Percentiles rank a stretch among this genome's conserved stretches.
phyloP scores from a whole-genome alignment of 1,284 basidiomycete genomes.

The Gomphus bonarii region DNA sequence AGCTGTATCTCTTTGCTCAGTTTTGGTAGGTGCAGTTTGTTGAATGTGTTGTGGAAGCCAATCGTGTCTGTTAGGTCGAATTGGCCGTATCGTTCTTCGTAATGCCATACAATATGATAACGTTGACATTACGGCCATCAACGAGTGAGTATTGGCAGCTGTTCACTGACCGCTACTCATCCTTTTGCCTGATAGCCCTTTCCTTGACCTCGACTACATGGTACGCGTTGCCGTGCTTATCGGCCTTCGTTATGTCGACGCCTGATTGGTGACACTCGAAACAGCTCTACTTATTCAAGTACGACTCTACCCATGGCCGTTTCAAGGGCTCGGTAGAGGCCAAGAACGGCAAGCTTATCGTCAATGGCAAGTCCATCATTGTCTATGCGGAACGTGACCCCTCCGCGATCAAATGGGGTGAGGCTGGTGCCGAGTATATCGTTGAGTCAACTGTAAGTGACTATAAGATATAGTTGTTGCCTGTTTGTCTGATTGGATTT shows the following conservation, averaged over 20 bases:
- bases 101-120: conserved; percentile 79
- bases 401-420: conserved; percentile 76
- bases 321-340: conserved; percentile 82
- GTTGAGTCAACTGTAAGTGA: conserved; percentile 83
- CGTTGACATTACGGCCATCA: conserved; percentile 79
- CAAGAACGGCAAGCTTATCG: conserved; percentile 85
- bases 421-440: conserved; percentile 82
- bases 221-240: conserved; percentile 28
- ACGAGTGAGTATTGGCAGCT: conserved; percentile 55
- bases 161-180: background rate
- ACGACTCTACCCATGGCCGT: conserved; percentile 94
- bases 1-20: conserved; percentile 29
- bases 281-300: conserved; percentile 99
- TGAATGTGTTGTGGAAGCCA: background rate
- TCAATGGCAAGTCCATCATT: conserved; percentile 73
- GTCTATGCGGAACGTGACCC: conserved; percentile 90
- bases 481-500: background rate
- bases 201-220: conserved; percentile 96
- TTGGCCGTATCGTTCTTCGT: conserved; percentile 95
- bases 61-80: conserved; percentile 59
- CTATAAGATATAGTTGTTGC: conserved; percentile 5
- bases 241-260: background rate
- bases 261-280: background rate
- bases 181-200: conserved; percentile 49
- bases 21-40: conserved; percentile 58